These are phyloP conservation scores for Neurospora sp. DNA, from an alignment of 495 filamentous ascomycete genomes.

Conservation along the genomic window DNA sequence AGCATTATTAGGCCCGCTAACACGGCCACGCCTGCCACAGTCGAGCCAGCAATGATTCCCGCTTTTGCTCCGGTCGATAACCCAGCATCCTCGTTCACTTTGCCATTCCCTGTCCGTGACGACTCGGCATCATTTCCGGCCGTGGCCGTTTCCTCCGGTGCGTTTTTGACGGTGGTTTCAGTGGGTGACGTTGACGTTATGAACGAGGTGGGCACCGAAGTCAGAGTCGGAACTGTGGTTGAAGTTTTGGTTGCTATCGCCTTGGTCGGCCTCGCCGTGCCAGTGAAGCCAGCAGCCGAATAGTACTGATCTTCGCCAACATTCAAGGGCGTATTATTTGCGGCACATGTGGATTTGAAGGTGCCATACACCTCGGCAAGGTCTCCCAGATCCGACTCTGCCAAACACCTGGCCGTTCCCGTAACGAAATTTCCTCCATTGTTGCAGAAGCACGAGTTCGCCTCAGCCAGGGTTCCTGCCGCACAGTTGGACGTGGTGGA, in stretches of 20 bases:
- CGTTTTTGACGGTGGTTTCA: background rate
- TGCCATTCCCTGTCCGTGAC: background rate
- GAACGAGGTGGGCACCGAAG: background rate
- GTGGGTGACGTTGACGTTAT: background rate
- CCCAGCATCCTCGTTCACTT: background rate
- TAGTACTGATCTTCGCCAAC: slow-evolving; percentile 23
- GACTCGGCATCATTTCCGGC: background rate
- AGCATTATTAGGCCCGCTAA: slow-evolving; percentile 12
- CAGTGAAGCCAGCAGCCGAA: slow-evolving; percentile 17
- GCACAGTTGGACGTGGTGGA: slow-evolving; percentile 23
- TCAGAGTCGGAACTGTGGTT: background rate
- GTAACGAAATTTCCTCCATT: slow-evolving; percentile 36
- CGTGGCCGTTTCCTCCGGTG: background rate
- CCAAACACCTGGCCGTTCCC: slow-evolving; percentile 31
- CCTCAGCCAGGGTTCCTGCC: slow-evolving; percentile 17
- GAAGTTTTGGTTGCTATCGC: background rate
- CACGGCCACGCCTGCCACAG: slow-evolving; percentile 12
- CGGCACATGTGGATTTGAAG: slow-evolving; percentile 19
- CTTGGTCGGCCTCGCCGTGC: slow-evolving; percentile 4
- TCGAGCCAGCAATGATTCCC: slow-evolving; percentile 18
- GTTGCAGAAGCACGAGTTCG: slow-evolving; percentile 35
- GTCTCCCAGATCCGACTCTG: slow-evolving; percentile 18
- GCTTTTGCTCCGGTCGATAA: slow-evolving; percentile 14
- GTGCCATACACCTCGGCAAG: slow-evolving; percentile 26
- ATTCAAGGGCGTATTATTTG: slow-evolving; percentile 20